phyloP scores from a whole-genome alignment of 2,329 filamentous ascomycete genomes.

The Hirsutella minnesotensis region DNA sequence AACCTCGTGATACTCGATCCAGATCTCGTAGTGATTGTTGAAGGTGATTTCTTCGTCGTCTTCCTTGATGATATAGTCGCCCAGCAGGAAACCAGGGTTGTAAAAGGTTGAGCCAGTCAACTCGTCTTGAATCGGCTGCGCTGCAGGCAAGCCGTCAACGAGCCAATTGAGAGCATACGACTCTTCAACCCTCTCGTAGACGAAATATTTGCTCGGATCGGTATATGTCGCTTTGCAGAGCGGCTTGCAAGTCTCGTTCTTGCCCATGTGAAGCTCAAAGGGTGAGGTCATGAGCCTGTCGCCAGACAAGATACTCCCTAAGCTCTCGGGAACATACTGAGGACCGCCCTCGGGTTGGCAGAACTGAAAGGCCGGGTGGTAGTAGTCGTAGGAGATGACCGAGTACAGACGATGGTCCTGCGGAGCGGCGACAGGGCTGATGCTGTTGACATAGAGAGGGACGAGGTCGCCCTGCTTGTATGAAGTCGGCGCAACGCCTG shows the following conservation, averaged over 20 bases:
- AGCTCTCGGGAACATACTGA: slow-evolving; percentile 62
- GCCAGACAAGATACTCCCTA: slow-evolving; percentile 94
- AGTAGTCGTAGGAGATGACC: slow-evolving; percentile 95
- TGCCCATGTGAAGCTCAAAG: slow-evolving; percentile 75
- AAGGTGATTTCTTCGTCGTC: slow-evolving; percentile 49
- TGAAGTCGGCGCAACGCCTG: slow-evolving; percentile 86
- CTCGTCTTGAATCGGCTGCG: slow-evolving; percentile 68
- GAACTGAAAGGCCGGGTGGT: slow-evolving; percentile 77
- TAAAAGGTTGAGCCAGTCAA: slow-evolving; percentile 72
- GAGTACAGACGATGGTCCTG: slow-evolving; percentile 75
- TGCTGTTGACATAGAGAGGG: slow-evolving; percentile 82
- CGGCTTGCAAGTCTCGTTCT: slow-evolving; percentile 77
- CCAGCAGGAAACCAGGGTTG: slow-evolving; percentile 63
- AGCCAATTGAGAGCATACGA: slow-evolving; percentile 94
- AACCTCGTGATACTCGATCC: slow-evolving; percentile 83
- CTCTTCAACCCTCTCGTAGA: slow-evolving; percentile 71
- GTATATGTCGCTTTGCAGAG: slow-evolving; percentile 60
- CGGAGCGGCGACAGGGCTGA: slow-evolving; percentile 71
- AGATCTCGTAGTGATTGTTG: slow-evolving; percentile 94
- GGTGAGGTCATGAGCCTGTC: slow-evolving; percentile 96
- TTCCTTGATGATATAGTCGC: slow-evolving; percentile 46
- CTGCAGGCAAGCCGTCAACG: slow-evolving; percentile 85
- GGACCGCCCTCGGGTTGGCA: slow-evolving; percentile 70
- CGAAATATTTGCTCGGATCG: slow-evolving; percentile 57
- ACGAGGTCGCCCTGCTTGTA: slow-evolving; percentile 73